Evolutionary conservation across 1,284 basidiomycete species (phyloP).

Genomic region (Apiotrichum montevideense): DNA sequence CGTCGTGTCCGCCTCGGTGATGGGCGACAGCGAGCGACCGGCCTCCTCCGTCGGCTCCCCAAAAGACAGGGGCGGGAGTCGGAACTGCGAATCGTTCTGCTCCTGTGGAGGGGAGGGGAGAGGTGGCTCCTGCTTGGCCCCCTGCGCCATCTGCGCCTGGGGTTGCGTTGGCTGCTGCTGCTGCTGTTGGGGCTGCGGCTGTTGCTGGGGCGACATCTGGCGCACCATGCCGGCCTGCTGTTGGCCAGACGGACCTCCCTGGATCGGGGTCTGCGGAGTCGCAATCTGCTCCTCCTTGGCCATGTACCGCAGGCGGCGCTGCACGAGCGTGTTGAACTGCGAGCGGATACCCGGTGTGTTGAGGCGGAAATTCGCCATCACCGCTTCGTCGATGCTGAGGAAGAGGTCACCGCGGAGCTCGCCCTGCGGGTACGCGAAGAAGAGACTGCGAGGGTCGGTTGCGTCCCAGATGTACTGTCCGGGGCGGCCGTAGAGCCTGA

Average conservation of each 20-base stretch:
- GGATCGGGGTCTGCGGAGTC: not conserved
- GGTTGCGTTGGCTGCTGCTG: not conserved
- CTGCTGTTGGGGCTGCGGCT: not conserved
- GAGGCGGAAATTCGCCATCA: slow-evolving; percentile 64
- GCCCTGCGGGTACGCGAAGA: slow-evolving; percentile 45
- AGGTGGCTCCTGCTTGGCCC: not conserved
- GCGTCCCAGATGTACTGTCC: slow-evolving; percentile 80
- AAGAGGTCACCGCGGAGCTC: slow-evolving; percentile 57
- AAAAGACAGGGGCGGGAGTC: slow-evolving; percentile 38
- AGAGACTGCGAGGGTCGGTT: slow-evolving; percentile 54
- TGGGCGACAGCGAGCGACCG: slow-evolving; percentile 49
- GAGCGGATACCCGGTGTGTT: slow-evolving; percentile 64
- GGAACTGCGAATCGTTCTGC: slow-evolving; percentile 16
- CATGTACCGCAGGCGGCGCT: slow-evolving; percentile 55
- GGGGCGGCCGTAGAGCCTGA: slow-evolving; percentile 75
- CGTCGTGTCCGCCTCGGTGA: slow-evolving; percentile 49
- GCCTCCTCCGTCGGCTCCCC: slow-evolving; percentile 2
- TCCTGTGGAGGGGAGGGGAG: not conserved
- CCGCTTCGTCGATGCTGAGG: slow-evolving; percentile 76
- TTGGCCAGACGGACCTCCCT: not conserved
- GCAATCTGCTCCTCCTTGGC: not conserved
- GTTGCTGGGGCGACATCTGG: not conserved
- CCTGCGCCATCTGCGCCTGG: not conserved
- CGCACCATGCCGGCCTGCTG: not conserved
- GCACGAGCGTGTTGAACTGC: slow-evolving; percentile 59